phyloP scores from a whole-genome alignment of 2,329 filamentous ascomycete species.

The Aspergillus sp. region DNA sequence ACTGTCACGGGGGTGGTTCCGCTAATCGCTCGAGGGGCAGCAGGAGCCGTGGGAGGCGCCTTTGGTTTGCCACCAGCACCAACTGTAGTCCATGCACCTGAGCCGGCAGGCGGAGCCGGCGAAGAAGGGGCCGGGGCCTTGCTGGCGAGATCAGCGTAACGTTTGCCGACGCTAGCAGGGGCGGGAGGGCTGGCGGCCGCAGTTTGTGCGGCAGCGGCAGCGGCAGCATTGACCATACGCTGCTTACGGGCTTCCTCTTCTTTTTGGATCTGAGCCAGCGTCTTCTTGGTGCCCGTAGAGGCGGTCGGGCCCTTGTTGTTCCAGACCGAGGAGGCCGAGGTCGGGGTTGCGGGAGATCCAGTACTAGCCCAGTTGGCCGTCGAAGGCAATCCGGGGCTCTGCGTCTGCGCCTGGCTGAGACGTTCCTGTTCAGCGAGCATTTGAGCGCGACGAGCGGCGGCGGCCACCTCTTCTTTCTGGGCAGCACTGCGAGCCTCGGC shows the following conservation, averaged over 20 bases:
- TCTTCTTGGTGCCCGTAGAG: conserved; percentile 60
- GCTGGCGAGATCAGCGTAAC: conserved; percentile 88
- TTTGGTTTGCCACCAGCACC: conserved; percentile 91
- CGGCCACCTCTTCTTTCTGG: conserved; percentile 73
- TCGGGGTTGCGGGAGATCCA: conserved; percentile 59
- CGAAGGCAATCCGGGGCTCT: conserved; percentile 73
- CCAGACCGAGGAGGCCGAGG: conserved; percentile 41
- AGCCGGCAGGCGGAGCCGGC: conserved; percentile 32
- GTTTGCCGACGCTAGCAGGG: conserved; percentile 57
- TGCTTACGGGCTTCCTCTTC: conserved; percentile 90
- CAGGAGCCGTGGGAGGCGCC: conserved; percentile 45
- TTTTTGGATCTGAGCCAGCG: conserved; percentile 88
- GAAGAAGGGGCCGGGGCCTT: conserved; percentile 51
- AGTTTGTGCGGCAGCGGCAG: conserved; percentile 40
- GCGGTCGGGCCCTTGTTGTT: conserved; percentile 41
- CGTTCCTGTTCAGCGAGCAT: conserved; percentile 69
- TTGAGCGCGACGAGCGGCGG: conserved; percentile 63
- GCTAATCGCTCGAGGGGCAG: conserved; percentile 42
- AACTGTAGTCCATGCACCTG: conserved; percentile 81
- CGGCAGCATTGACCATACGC: conserved; percentile 51
- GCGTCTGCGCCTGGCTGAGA: conserved; percentile 53
- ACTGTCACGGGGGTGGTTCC: conserved; percentile 34
- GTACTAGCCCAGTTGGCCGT: conserved; percentile 80
- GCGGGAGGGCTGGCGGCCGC: conserved; percentile 37
- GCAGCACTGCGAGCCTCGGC: conserved; percentile 88